phyloP scores from a whole-genome alignment of 768 basidiomycete genomes.

The Mycena galericulata region DNA sequence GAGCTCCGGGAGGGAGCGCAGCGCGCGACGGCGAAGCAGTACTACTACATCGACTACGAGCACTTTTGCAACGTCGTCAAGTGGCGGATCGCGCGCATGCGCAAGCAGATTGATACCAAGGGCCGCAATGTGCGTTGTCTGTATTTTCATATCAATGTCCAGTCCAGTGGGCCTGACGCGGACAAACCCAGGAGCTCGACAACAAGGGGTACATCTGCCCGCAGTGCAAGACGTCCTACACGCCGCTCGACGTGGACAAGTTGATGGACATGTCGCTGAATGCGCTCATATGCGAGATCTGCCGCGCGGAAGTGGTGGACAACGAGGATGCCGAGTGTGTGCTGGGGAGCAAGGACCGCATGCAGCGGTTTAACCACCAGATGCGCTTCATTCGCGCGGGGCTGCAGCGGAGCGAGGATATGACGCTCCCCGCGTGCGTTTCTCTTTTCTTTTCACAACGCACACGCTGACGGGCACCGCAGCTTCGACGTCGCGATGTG shows the following conservation, averaged over 20 bases:
- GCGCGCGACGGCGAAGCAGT: constrained; percentile 88
- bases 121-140: constrained; percentile 80
- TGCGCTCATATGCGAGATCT: constrained; percentile 88
- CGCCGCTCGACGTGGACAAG: constrained; percentile 86
- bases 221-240: constrained; percentile 85
- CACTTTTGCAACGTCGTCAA: constrained; percentile 98
- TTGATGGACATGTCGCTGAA: constrained; percentile 79
- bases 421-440: constrained; percentile 85
- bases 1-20: constrained; percentile 92
- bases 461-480: constrained; percentile 16
- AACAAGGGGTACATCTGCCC: constrained; percentile 99
- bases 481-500: constrained; percentile 88
- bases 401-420: constrained; percentile 88
- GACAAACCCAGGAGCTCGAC: constrained; percentile 82
- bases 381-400: constrained; percentile 91
- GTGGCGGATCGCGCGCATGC: constrained; percentile 96
- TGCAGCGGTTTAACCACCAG: constrained; percentile 94
- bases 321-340: constrained; percentile 93
- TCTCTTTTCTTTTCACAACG: background rate
- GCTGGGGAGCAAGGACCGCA: constrained; percentile 89
- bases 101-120: constrained; percentile 87
- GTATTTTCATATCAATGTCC: background rate
- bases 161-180: background rate
- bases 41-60: constrained; percentile 97
- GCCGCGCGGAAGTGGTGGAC: constrained; percentile 87